Evolutionary conservation across 2,329 filamentous ascomycete genomes (phyloP), one percentile per base, ranked within the genome.

Genomic region (Mycogone perniciosa): DNA sequence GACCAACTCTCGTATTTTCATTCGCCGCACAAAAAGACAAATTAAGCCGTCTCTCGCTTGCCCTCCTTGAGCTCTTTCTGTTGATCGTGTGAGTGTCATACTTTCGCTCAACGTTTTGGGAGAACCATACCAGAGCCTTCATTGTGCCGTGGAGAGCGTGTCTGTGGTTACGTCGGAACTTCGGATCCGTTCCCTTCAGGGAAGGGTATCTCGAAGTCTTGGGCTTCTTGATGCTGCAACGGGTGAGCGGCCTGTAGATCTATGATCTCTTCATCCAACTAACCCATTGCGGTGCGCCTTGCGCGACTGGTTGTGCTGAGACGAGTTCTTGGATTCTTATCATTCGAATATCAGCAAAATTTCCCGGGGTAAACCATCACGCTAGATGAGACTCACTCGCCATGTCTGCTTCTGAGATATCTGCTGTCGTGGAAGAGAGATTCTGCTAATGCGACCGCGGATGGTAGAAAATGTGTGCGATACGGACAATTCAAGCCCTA

Each of bases 241-340:
- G 31, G 34, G 59, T 66, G 39, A 64, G 55, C 42, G 20, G 40
- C 52, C 31, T 13, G 37, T 40, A 30, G n/a, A 26, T 20, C 20
- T 37, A 47, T 40, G 31, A n/a, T 20, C 26, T 31, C 37, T 38
- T 7, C 38, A 44, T 46, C 44, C 43, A 59, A 79, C 86, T 68
- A 86, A 96, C 92, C 93, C 93, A 83, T 99, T 99, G 74, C 87
- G 86, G 86, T 99, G 93, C 79, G 90, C 91, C 88, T 99, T 99
- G 82, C 88, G 88, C 75, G 83, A 84, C 85, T 93, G 88, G 80
- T 96, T 96, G 81, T 96, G 90, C 84, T 97, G 92, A 70, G 92
- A 96, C 80, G 89, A 95, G 86, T 97, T 97, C 90, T 97, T 97
- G 70, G 93, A 97, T 84, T 97, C 91, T 96, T 73, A 53, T 45